A percentile compares a stretch with the other conserved stretches of the same genome.
These are phyloP conservation scores for Plantago major DNA, from an alignment of 257 asterid species.

Conservation along the genomic window DNA sequence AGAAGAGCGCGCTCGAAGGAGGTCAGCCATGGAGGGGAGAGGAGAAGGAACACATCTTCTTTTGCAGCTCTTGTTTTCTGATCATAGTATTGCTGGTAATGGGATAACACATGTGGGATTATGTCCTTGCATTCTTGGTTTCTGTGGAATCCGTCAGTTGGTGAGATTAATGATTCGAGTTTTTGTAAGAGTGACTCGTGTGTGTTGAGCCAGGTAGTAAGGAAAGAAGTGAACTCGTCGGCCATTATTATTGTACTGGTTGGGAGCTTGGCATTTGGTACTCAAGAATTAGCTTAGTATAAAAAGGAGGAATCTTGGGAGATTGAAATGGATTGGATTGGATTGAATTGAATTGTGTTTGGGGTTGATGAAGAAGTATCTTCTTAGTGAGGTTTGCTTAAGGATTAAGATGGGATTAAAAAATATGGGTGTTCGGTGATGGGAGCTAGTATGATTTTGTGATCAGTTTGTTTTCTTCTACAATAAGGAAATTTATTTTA, in stretches of 20 bases:
- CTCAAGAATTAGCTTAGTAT: no score
- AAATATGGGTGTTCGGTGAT: no score
- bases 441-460: no score
- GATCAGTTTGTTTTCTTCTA: no score
- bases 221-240: conserved; percentile 20
- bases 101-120: conserved; percentile 30
- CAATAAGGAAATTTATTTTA: no score
- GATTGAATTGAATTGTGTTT: no score
- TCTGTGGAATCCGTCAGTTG: conserved; percentile 26
- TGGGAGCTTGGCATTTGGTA: neutral
- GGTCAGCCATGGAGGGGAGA: conserved; percentile 52
- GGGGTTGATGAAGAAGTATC: no score
- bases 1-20: conserved; percentile 41
- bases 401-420: no score
- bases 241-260: neutral
- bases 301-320: no score
- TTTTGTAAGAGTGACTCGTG: conserved; percentile 27
- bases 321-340: no score
- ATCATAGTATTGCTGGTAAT: conserved; percentile 38
- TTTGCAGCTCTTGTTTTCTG: conserved; percentile 42
- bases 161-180: conserved; percentile 18
- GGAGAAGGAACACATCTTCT: conserved; percentile 29
- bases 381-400: no score
- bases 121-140: conserved; percentile 23
- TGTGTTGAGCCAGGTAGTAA: conserved; percentile 32